Evolutionary conservation across 2,329 filamentous ascomycete genomes (phyloP), one percentile per base, ranked within the genome.

Genomic region (Penicillium sp.): DNA sequence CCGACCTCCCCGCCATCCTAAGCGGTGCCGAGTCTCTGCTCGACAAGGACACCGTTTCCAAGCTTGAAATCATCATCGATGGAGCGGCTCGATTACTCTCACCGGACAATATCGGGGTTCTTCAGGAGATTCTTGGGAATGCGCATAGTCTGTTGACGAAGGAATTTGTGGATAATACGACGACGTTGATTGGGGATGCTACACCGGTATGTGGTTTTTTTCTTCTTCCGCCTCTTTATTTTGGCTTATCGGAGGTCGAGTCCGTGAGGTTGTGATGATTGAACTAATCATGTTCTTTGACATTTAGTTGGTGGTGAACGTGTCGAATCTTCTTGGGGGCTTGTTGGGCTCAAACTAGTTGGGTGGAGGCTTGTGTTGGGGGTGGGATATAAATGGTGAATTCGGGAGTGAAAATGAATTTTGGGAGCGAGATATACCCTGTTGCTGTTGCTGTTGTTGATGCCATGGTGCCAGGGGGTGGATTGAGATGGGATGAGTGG

Each of bases 131-230:
- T 27, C 47, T 64, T 43, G 52, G 39, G 39, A 64, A 61, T 40
- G 61, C 61, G 5, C 56, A 63, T 46, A 34, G 39, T 1, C 43
- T 64, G 35, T 46, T 64, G 48, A 60, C 61, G 18, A 53, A 52
- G 43, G 51, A 57, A 25, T 64, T 64, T 51, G 61, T 64, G 13
- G 54, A 55, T 43, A 59, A 64, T 33, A 67, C 65, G 4, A 56
- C 56, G 2, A 60, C 58, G 3, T 46, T 67, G 37, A 62, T 67
- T 42, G 59, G 55, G 6, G 65, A 66, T 60, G 65, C 64, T 13
- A 60, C 62, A 27, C 65, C 65, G 52, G 65, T 67, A 54, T 38
- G 62, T 53, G 24, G 29, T 39, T 4, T 5, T 5, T 18, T 18
- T 18, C 18, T 18, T 18, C 18, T 3, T 3, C 18, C 18, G 1